These are phyloP conservation scores for Begonia masoniana DNA, from an alignment of 306 rosid species.

Conservation along the genomic window DNA sequence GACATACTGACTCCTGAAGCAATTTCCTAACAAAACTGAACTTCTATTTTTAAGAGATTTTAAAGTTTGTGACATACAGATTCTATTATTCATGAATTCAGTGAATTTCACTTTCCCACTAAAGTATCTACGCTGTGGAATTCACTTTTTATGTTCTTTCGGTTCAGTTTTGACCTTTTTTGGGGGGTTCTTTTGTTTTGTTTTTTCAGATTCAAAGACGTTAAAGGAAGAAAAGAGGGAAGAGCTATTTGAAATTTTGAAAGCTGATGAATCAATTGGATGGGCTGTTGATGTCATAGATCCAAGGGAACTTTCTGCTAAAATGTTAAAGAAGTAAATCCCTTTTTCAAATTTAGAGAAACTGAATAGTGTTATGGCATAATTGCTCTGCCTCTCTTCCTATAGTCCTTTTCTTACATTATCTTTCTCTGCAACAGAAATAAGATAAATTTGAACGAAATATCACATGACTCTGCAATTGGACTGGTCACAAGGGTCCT, in stretches of 20 bases:
- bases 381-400: too few relatives aligned
- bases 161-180: background rate
- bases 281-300: constrained; percentile 88
- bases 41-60: too few relatives aligned
- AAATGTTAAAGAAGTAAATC: constrained; percentile 62
- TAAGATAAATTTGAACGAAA: constrained; percentile 82
- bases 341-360: too few relatives aligned
- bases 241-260: constrained; percentile 57
- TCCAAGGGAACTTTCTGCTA: constrained; percentile 72
- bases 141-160: background rate
- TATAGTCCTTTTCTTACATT: background rate
- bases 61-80: too few relatives aligned
- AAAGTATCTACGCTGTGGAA: background rate
- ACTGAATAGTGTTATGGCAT: too few relatives aligned
- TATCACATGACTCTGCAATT: constrained; percentile 82
- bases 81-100: too few relatives aligned
- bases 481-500: constrained; percentile 56
- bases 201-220: constrained; percentile 65
- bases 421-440: constrained; percentile 25
- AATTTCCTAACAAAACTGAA: too few relatives aligned
- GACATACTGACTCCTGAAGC: too few relatives aligned
- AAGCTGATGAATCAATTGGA: constrained; percentile 57
- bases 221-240: constrained; percentile 93
- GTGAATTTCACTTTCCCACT: too few relatives aligned
- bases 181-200: too few relatives aligned